These are phyloP conservation scores for Geum urbanum DNA, from an alignment of 306 rosid genomes.

Conservation along the genomic window DNA sequence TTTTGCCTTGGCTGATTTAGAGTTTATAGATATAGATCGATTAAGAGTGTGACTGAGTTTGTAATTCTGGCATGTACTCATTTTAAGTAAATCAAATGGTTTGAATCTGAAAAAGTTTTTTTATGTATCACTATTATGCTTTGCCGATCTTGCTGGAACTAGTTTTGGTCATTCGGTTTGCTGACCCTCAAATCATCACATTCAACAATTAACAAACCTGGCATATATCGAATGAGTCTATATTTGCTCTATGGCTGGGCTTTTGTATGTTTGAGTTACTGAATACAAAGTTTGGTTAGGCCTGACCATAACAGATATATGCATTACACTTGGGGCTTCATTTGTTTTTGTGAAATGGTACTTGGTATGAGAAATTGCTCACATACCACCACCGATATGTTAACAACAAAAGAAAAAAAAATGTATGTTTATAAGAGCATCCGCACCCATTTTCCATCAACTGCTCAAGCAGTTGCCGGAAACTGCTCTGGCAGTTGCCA, in stretches of 20 bases:
- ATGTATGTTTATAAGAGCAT: too few species aligned
- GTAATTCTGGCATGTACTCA: background rate
- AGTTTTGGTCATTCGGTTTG: background rate
- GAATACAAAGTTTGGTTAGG: background rate
- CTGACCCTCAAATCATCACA: background rate
- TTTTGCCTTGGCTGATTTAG: background rate
- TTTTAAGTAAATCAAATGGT: background rate
- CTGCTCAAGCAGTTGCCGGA: too few species aligned
- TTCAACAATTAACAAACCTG: background rate
- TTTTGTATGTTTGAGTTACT: background rate
- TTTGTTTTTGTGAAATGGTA: background rate
- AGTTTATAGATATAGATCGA: background rate
- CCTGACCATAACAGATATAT: background rate
- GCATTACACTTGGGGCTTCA: background rate
- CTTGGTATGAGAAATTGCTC: background rate
- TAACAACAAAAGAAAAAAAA: background rate
- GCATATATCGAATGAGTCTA: background rate
- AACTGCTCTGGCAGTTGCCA: too few species aligned
- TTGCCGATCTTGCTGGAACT: background rate
- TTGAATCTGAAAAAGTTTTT: background rate
- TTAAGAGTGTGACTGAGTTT: background rate
- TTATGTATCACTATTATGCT: too few species aligned
- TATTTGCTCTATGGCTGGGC: background rate
- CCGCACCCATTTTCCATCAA: too few species aligned
- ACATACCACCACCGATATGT: background rate